Base-by-base conservation (phyloP, 768 basidiomycete genomes). In the Rhodotorula paludigena region DNA sequence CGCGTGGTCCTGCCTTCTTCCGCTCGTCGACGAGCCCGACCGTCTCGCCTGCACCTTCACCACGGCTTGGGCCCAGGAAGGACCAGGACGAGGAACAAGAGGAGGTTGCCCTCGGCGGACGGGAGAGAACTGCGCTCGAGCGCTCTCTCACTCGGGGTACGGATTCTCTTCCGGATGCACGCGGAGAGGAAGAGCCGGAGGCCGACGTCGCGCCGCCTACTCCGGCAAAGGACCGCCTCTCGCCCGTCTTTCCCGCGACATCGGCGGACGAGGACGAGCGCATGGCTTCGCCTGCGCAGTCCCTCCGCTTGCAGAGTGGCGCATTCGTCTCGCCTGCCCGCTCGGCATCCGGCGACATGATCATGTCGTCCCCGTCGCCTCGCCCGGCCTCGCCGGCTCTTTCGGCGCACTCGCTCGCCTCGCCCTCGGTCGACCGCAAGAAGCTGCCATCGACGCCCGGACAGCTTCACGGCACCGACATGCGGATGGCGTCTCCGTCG, bases 1-100 rank as follows among this genome's bases (percentile, higher is more conserved):
- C 68, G 4, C 63, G 68, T 53, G 68, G 68, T 0, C 68, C 68
- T 1, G 68, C 59, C 25, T 69, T 69, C 56, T 69, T 69, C 59
- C 59, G 68, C 42, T 61, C 59, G 8, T 57, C 54, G 30, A n/a
- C n/a, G n/a, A n/a, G n/a, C n/a, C n/a, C n/a, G n/a, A n/a, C n/a
- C n/a, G n/a, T n/a, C n/a, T n/a, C n/a, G n/a, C n/a, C n/a, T n/a
- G n/a, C n/a, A n/a, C n/a, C n/a, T n/a, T n/a, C n/a, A n/a, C n/a
- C n/a, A n/a, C n/a, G n/a, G n/a, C n/a, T n/a, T n/a, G n/a, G n/a
- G n/a, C n/a, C n/a, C n/a, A n/a, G n/a, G n/a, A n/a, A n/a, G 35
- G 58, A 42, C 11, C 53, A 61, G 39, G 44, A 55, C 10, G 61
- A 38, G 14, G 61, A 56, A 6, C 20, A 36, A 25, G 66, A 53